These are phyloP conservation scores for Pseudopyricularia cyperi DNA, from an alignment of 2,329 filamentous ascomycete genomes.

Conservation along the genomic window DNA sequence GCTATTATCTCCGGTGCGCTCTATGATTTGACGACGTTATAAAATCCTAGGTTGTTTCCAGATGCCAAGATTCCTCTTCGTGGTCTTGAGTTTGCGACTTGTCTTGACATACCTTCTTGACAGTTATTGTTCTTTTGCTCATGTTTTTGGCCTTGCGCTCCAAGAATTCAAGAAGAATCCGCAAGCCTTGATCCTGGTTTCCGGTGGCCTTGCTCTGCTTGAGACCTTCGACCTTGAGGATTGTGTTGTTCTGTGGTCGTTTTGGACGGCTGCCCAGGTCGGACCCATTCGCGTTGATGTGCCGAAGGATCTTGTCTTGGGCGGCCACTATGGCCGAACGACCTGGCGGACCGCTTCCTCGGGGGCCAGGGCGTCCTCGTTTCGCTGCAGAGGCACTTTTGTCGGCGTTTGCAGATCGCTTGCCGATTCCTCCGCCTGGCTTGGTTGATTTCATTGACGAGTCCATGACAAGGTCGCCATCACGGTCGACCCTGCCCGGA, in stretches of 20 bases:
- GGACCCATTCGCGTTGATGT: slow-evolving; percentile 18
- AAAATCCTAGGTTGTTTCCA: no score
- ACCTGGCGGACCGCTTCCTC: neutral
- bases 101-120: slow-evolving; percentile 61
- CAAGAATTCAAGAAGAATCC: slow-evolving; percentile 52
- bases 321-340: neutral
- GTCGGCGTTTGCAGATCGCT: neutral
- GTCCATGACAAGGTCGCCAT: slow-evolving; percentile 50
- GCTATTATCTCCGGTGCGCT: neutral
- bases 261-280: slow-evolving; percentile 11
- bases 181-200: slow-evolving; percentile 54
- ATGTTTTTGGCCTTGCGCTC: slow-evolving; percentile 55
- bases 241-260: slow-evolving; percentile 17
- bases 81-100: neutral
- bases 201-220: slow-evolving; percentile 54
- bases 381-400: neutral
- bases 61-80: neutral
- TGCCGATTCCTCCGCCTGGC: slow-evolving; percentile 3
- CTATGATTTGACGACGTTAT: neutral
- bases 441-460: slow-evolving; percentile 11
- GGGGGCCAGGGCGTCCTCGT: neutral
- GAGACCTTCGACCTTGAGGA: slow-evolving; percentile 46
- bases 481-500: slow-evolving; percentile 30
- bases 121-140: slow-evolving; percentile 43
- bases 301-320: slow-evolving; percentile 11